Percentiles rank a stretch among this genome's conserved stretches.
These are phyloP conservation scores for Trichophyton benhamiae DNA, from an alignment of 2,329 filamentous ascomycete genomes.

Conservation along the genomic window DNA sequence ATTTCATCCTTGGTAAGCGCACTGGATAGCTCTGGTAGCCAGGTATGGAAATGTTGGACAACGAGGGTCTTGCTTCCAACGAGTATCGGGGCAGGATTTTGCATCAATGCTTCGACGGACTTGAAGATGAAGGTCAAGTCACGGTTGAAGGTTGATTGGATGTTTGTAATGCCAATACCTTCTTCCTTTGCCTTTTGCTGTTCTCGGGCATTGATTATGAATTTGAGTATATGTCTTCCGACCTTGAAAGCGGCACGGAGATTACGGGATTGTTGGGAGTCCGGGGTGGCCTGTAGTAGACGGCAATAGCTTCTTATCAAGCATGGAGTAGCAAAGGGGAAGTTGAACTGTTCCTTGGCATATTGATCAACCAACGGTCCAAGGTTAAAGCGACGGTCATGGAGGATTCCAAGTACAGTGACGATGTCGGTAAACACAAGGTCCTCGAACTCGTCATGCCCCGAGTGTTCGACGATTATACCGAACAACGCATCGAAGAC, in stretches of 20 bases:
- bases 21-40: slow-evolving; percentile 79
- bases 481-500: slow-evolving; percentile 87
- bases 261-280: slow-evolving; percentile 70
- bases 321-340: slow-evolving; percentile 81
- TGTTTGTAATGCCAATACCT: slow-evolving; percentile 67
- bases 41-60: slow-evolving; percentile 92
- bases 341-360: slow-evolving; percentile 77
- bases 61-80: slow-evolving; percentile 90
- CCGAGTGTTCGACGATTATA: slow-evolving; percentile 80
- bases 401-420: slow-evolving; percentile 79
- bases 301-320: slow-evolving; percentile 76
- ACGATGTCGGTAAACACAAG: slow-evolving; percentile 83
- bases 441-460: slow-evolving; percentile 84
- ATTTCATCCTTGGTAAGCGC: slow-evolving; percentile 73
- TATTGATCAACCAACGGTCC: slow-evolving; percentile 85
- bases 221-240: slow-evolving; percentile 80
- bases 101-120: slow-evolving; percentile 79
- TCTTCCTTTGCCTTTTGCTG: slow-evolving; percentile 84
- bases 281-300: slow-evolving; percentile 68
- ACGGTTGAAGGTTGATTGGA: slow-evolving; percentile 61
- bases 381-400: slow-evolving; percentile 86
- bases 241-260: slow-evolving; percentile 91
- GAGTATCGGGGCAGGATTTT: slow-evolving; percentile 67
- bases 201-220: slow-evolving; percentile 78
- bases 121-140: slow-evolving; percentile 82